These are phyloP conservation scores for Cladosporium sp. DNA, from an alignment of 2,329 filamentous ascomycete species.

Conservation along the genomic window DNA sequence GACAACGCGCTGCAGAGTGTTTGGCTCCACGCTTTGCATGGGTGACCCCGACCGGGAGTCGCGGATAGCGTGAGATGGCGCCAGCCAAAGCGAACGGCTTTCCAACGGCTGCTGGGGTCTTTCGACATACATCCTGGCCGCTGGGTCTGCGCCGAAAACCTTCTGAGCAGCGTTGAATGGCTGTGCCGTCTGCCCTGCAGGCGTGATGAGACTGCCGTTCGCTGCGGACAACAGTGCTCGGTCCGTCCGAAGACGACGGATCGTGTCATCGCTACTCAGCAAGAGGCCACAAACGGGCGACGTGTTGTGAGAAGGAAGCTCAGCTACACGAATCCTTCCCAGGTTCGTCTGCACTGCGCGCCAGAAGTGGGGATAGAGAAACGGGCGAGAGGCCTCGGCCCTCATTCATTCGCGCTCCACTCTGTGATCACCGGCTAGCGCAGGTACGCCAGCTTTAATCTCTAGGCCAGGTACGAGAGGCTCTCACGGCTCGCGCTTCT, in stretches of 20 bases:
- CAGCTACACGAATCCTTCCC: neutral
- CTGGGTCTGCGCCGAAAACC: conserved; percentile 18
- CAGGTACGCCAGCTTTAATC: conserved; percentile 15
- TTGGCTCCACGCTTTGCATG: conserved; percentile 19
- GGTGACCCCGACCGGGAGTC: conserved; percentile 13
- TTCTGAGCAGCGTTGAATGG: conserved; percentile 8
- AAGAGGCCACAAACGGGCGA: neutral
- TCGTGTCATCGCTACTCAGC: neutral
- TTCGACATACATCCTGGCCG: conserved; percentile 3
- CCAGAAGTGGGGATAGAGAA: neutral
- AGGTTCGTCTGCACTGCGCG: neutral
- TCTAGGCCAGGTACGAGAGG: conserved; percentile 14
- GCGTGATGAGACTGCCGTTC: conserved; percentile 10
- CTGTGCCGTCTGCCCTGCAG: conserved; percentile 7
- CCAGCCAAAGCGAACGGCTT: conserved; percentile 10
- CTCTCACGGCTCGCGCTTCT: neutral
- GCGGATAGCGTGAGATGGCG: conserved; percentile 20
- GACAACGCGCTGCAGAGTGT: conserved; percentile 18
- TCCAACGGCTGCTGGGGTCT: conserved; percentile 13
- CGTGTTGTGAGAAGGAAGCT: conserved; percentile 1
- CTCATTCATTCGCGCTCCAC: conserved; percentile 8
- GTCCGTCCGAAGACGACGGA: conserved; percentile 3
- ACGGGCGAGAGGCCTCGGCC: conserved; percentile 12
- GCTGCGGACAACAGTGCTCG: conserved; percentile 6
- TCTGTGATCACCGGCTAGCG: conserved; percentile 17